Evolutionary conservation across 495 filamentous ascomycete species (phyloP), one percentile per base, ranked within the genome.

Genomic region (Penicillium flavigenum): DNA sequence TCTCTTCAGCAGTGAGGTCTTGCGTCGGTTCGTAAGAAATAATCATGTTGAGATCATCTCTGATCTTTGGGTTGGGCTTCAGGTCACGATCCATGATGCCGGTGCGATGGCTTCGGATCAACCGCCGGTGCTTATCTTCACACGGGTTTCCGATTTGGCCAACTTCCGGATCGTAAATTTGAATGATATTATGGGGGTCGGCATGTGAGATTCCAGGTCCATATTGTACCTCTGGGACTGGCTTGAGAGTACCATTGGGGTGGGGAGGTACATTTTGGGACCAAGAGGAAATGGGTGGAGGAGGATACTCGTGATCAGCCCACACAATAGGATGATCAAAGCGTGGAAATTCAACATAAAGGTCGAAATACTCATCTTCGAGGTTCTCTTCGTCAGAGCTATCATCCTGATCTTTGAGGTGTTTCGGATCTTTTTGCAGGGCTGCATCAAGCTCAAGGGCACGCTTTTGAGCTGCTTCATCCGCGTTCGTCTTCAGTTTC

Each of bases 281-380:
- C 54, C 88, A 80, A 2, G 85, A 83, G 11, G 90, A 92, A 29
- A 94, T 80, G 0, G 90, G 88, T 0, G 92, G 90, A 6, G 92
- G 80, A 4, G 88, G 81, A 64, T 99, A 99, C 70, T 96, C 89
- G 57, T 93, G 85, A 72, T 99, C 94, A 5, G 89, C 87, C 78
- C 94, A 99, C 34, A 97, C 91, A 38, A 99, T 85, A 3, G 95
- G 91, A 65, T 96, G 96, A 69, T 99, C 93, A 63, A 96, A 99
- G 12, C 91, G 86, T 8, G 92, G 94, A 52, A 99, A 85, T 54
- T 98, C 95, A 53, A 99, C 82, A 61, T 92, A 89, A 24, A 99
- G 80, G 41, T 80, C 80, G 63, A 91, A 95, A 56, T 79, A 80
- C 46, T 82, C 81, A 36, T 84, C 78, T 34, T 83, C 73, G 1